Base-by-base conservation (phyloP, 2,329 filamentous ascomycete species). In the Talaromyces marneffei region DNA sequence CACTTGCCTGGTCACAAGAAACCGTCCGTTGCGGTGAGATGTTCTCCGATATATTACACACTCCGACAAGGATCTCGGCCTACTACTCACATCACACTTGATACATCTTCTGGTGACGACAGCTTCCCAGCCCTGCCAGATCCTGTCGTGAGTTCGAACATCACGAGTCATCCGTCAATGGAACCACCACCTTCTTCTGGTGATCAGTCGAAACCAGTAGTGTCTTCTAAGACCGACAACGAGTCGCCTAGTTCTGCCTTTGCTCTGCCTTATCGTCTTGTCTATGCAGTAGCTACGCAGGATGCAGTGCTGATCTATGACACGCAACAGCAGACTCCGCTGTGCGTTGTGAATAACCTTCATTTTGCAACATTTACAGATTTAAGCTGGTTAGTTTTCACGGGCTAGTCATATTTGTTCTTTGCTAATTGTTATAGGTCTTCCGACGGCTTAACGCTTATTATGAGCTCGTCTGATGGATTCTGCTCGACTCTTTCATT, bases 311-410 rank as follows among this genome's bases (percentile, higher is more conserved):
- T 97, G 46, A 83, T 99, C 23, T 99, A 99, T 71, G 94, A 99
- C 75, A 99, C 94, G 0, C 94, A 99, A 71, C 94, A 99, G 72
- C 89, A 92, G 70, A 95, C 91, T 7, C 94, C 94, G 2, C 80
- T 99, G 37, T 96, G 92, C 72, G 84, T 97, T 40, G 93, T 99
- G 54, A 97, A 92, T 83, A 99, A 99, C 71, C 78, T 99, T 66
- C 94, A 99, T 75, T 96, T 93, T 74, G 92, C 94, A 4, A 97
- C 94, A 0, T 99, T 99, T 71, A 99, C 94, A 0, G 94, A 99
- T 73, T 79, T 99, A 62, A 89, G 91, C 35, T 99, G 94, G 94
- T 96, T 85, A 75, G 87, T 76, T 20, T 39, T 29, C n/a, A 39
- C 31, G 10, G 44, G 57, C 53, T 66, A 31, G 5, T 29, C 4